These are phyloP conservation scores for Codiaeum variegatum DNA, from an alignment of 441 rosid genomes.

Conservation along the genomic window DNA sequence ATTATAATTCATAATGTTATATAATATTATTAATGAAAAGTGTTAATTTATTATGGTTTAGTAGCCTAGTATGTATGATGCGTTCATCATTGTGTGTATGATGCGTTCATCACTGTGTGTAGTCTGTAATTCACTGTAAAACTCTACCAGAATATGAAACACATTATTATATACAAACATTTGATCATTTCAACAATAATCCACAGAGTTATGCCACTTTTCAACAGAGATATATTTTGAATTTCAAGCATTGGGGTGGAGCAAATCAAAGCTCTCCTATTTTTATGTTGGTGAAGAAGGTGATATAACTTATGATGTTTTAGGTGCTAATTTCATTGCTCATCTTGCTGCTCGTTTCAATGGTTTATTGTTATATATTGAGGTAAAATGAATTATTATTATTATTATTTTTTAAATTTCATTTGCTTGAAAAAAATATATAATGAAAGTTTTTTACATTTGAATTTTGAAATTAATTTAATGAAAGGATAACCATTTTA, in stretches of 20 bases:
- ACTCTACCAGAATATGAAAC: conserved; percentile 14
- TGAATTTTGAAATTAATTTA: too few relatives aligned
- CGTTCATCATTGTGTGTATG: too few relatives aligned
- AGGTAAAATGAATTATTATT: conserved; percentile 13
- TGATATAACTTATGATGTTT: neutral
- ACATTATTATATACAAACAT: conserved; percentile 29
- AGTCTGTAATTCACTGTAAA: too few relatives aligned
- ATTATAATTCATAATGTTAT: conserved; percentile 9
- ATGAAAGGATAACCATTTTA: too few relatives aligned
- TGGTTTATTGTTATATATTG: conserved; percentile 33
- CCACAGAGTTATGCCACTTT: conserved; percentile 40
- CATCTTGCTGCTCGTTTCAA: conserved; percentile 35
- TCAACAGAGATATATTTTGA: conserved; percentile 33
- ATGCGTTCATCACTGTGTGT: too few relatives aligned
- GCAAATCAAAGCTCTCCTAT: conserved; percentile 33
- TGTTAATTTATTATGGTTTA: neutral
- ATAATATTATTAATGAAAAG: neutral
- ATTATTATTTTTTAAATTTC: too few relatives aligned
- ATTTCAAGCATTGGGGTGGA: conserved; percentile 38
- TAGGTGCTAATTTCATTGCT: conserved; percentile 9
- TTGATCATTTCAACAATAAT: conserved; percentile 43
- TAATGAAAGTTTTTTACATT: too few relatives aligned
- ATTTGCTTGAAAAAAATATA: too few relatives aligned
- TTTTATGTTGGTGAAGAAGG: conserved; percentile 33
- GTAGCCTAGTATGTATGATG: neutral